These are phyloP conservation scores for Floccularia luteovirens DNA, from an alignment of 768 basidiomycete genomes.

Conservation along the genomic window DNA sequence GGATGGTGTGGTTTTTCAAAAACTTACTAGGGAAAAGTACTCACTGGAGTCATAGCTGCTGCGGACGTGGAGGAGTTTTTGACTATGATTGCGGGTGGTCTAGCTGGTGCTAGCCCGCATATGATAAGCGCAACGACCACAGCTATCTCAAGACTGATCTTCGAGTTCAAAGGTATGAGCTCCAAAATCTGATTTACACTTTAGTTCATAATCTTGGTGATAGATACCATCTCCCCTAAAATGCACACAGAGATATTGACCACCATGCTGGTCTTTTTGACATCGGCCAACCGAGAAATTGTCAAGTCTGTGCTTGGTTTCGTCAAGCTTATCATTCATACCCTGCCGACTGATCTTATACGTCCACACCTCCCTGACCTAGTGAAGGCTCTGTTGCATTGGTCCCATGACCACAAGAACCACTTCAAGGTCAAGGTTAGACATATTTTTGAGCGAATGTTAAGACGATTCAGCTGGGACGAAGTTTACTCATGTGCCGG, in stretches of 20 bases:
- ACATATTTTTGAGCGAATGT: conserved; percentile 94
- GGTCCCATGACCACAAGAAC: conserved; percentile 98
- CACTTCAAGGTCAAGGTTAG: conserved; percentile 97
- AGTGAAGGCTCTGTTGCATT: conserved; percentile 78
- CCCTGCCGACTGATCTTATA: conserved; percentile 63
- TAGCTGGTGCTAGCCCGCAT: conserved; percentile 90
- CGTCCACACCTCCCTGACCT: conserved; percentile 71
- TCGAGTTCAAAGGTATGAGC: conserved; percentile 85
- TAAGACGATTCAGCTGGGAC: conserved; percentile 85
- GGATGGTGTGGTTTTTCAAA: conserved; percentile 26
- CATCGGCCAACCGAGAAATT: conserved; percentile 94
- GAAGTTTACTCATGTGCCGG: conserved; percentile 69
- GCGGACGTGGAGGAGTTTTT: conserved; percentile 88
- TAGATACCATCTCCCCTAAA: conserved; percentile 59
- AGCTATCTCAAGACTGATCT: conserved; percentile 86
- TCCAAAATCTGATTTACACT: not conserved
- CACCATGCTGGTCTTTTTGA: conserved; percentile 85
- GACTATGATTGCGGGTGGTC: conserved; percentile 93
- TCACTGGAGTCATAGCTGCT: conserved; percentile 25
- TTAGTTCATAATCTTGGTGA: not conserved
- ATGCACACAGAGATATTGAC: conserved; percentile 82
- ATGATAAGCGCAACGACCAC: conserved; percentile 98
- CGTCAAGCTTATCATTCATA: conserved; percentile 88
- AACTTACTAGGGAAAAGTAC: not conserved
- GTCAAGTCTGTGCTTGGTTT: conserved; percentile 96